Evolutionary conservation across 2,329 filamentous ascomycete genomes (phyloP), one percentile per base, ranked within the genome.

Genomic region (Mycocentrospora acerina): DNA sequence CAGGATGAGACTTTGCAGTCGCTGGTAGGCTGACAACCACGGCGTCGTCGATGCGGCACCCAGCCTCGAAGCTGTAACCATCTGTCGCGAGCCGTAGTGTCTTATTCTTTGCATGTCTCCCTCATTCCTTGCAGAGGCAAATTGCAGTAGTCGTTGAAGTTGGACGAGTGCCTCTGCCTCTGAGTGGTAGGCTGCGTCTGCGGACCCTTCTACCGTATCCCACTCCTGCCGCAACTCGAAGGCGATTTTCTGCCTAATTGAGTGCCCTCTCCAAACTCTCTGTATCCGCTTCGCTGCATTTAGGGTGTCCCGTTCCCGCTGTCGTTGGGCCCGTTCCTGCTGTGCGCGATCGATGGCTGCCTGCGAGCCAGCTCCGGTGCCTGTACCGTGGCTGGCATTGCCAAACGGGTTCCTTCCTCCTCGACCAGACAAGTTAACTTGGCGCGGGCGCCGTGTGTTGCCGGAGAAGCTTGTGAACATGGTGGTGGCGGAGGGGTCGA

Each of bases 381-480:
- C 83, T 1, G 80, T 76, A 12, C 77, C 77, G 42, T 69, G 67
- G 51, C 80, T 80, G 44, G 79, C 66, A 37, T 67, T 69, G 35
- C 78, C 83, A 66, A 93, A 95, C 3, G 90, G 88, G 60, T 95
- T 95, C 34, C 76, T 75, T 51, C 81, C 81, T 34, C 81, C 81
- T 55, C 90, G 85, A 47, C 90, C 93, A 52, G 89, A 93, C 46
- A 98, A 83, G 70, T 97, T 96, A 64, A 97, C 89, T 66, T 96
- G 90, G 51, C 93, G 85, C 46, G 86, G 85, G 53, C 88, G 86
- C 60, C 88, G 84, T 57, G 89, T 88, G 69, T 73, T 88, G 55
- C 93, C 93, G 16, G 88, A 93, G 72, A 98, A 98, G 37, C 86
- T 90, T 46, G 86, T 84, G 71, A 93, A 94, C 91, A 96, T 96